phyloP scores from a whole-genome alignment of 805 yeast genomes.

The Barnettozyma vustinii region DNA sequence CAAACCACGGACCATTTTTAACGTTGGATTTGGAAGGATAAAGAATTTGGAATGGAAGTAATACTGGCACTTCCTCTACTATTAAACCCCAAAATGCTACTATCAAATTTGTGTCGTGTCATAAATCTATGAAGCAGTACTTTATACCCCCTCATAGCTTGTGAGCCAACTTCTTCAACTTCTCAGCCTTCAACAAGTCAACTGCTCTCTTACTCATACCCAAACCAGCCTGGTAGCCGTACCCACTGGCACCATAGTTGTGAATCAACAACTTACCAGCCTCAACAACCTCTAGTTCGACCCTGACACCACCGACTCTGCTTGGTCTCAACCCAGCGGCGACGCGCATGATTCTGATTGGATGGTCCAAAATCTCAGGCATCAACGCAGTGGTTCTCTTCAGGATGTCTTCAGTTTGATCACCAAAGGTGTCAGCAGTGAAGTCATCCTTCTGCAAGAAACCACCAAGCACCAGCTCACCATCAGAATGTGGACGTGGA shows the following conservation, averaged over 20 bases:
- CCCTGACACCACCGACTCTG: slow-evolving; percentile 69
- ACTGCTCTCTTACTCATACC: slow-evolving; percentile 55
- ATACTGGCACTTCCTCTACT: too few relatives aligned
- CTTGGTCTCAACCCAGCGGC: slow-evolving; percentile 76
- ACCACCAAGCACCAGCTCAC: slow-evolving; percentile 72
- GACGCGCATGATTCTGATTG: slow-evolving; percentile 50
- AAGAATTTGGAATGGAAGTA: too few relatives aligned
- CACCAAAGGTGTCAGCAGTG: slow-evolving; percentile 52
- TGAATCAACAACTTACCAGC: slow-evolving; percentile 49
- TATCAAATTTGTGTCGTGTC: too few relatives aligned
- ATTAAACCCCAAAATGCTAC: neutral
- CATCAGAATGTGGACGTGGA: slow-evolving; percentile 63
- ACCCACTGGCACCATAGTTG: slow-evolving; percentile 67
- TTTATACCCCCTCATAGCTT: slow-evolving; percentile 3
- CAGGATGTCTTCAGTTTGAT: slow-evolving; percentile 57
- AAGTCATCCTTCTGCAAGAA: slow-evolving; percentile 59
- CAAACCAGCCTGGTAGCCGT: slow-evolving; percentile 61
- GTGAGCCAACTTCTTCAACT: slow-evolving; percentile 8
- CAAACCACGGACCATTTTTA: too few relatives aligned
- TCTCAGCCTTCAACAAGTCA: slow-evolving; percentile 15
- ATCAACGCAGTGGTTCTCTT: slow-evolving; percentile 47
- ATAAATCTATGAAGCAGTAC: neutral
- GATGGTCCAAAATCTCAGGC: slow-evolving; percentile 44
- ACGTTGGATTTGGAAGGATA: too few relatives aligned
- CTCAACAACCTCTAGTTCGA: slow-evolving; percentile 47